Conservation (phyloP, 208 protist genomes). For the Leishmania aethiopica region DNA sequence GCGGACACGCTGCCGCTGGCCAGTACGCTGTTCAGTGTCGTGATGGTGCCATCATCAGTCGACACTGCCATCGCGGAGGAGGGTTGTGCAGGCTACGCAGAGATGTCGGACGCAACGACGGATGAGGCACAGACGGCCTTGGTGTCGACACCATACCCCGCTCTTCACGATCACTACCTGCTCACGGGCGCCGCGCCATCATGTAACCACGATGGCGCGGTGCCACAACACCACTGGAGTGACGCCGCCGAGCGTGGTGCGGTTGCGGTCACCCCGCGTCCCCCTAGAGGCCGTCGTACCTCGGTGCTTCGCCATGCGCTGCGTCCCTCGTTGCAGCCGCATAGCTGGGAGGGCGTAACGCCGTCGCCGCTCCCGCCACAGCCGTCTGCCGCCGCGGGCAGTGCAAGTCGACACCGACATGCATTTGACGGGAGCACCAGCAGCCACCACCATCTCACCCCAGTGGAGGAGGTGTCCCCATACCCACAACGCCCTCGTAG, state of each 20-base stretch:
- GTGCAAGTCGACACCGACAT: conserved; percentile 1
- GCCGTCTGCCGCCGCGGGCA: neutral
- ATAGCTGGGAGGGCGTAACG: neutral
- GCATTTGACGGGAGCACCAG: neutral
- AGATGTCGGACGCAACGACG: neutral
- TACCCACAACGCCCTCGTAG: neutral
- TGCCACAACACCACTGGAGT: neutral
- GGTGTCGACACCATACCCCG: neutral
- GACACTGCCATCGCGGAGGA: neutral
- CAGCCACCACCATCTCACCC: neutral
- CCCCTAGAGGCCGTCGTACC: neutral
- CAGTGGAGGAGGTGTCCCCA: neutral
- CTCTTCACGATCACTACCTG: neutral
- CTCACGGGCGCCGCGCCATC: neutral
- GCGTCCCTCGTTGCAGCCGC: neutral
- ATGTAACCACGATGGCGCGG: neutral
- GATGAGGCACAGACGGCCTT: neutral
- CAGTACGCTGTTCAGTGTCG: conserved; percentile 32
- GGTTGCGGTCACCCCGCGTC: neutral
- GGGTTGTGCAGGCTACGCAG: neutral
- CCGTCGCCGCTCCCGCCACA: neutral
- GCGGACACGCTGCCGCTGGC: conserved; percentile 38
- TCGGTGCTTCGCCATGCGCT: neutral
- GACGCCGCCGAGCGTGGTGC: neutral
- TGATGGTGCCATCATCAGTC: conserved; percentile 17